phyloP scores from a whole-genome alignment of 805 yeast genomes.

The Allodekkera sacchari region DNA sequence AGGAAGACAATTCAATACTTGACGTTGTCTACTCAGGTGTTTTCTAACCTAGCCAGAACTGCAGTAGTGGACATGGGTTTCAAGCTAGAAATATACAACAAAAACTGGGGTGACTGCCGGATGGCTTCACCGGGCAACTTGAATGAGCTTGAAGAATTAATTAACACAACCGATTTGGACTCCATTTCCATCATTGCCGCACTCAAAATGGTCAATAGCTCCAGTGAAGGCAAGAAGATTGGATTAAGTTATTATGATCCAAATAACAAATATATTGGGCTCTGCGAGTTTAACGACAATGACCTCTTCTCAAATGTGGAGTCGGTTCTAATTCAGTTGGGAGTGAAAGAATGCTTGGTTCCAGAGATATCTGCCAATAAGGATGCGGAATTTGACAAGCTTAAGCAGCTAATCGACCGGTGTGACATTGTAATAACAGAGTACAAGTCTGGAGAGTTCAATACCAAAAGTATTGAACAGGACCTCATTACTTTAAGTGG shows the following conservation, averaged over 20 bases:
- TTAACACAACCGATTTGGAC: slow-evolving; percentile 34
- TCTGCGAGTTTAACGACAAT: slow-evolving; percentile 77
- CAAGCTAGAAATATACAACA: slow-evolving; percentile 75
- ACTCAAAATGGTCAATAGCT: slow-evolving; percentile 31
- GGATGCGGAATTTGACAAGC: slow-evolving; percentile 54
- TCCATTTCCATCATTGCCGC: slow-evolving; percentile 43
- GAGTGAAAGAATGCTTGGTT: slow-evolving; percentile 76
- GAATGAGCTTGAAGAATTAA: slow-evolving; percentile 65
- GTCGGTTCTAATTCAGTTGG: slow-evolving; percentile 77
- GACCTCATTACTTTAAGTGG: slow-evolving; percentile 69
- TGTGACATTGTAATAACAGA: slow-evolving; percentile 69
- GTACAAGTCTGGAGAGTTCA: slow-evolving; percentile 48
- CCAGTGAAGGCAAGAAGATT: slow-evolving; percentile 40
- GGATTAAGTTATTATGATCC: slow-evolving; percentile 81
- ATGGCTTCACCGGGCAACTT: slow-evolving; percentile 89
- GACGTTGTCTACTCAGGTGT: slow-evolving; percentile 70
- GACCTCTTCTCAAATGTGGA: slow-evolving; percentile 84
- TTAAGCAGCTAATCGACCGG: slow-evolving; percentile 64
- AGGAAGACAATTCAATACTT: slow-evolving; percentile 45
- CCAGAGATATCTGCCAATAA: slow-evolving; percentile 26
- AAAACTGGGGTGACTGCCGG: slow-evolving; percentile 46
- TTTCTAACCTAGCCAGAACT: slow-evolving; percentile 53
- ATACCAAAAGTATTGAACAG: slow-evolving; percentile 61
- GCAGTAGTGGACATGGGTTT: slow-evolving; percentile 64
- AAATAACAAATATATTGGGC: slow-evolving; percentile 54